Percentiles rank a stretch among this genome's conserved stretches.
Conservation (phyloP, 108 stramenopile species). For the Cyclostephanos invisitatus region DNA sequence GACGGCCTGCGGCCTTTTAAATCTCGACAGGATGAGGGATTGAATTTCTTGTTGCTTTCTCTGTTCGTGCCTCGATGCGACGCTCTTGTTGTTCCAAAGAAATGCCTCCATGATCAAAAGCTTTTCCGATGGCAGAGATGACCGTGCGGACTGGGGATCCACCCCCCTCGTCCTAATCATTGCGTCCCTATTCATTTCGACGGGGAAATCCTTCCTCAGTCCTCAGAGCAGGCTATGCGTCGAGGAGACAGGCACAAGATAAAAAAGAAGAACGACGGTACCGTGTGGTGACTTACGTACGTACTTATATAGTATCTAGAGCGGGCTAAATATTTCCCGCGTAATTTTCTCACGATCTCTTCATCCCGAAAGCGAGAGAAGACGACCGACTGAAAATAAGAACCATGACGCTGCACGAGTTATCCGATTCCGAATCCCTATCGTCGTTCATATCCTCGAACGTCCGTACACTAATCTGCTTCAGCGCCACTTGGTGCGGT, state of each 20-base stretch:
- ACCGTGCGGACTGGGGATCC: not conserved
- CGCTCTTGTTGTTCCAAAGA: constrained; percentile 22
- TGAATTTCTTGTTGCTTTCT: constrained; percentile 5
- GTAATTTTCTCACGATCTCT: no score
- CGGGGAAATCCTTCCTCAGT: not conserved
- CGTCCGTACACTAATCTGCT: constrained; percentile 53
- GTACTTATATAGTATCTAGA: no score
- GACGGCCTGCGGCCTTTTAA: not conserved
- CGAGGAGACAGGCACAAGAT: no score
- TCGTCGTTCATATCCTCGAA: constrained; percentile 51
- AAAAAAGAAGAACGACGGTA: no score
- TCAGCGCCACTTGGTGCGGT: constrained; percentile 67
- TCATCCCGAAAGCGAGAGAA: no score
- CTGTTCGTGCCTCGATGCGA: constrained; percentile 10
- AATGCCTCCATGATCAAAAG: constrained; percentile 17
- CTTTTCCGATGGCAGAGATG: constrained; percentile 12
- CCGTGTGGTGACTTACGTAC: no score
- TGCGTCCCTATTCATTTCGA: not conserved
- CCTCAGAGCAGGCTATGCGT: no score
- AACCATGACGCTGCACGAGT: constrained; percentile 51
- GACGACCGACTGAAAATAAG: no score
- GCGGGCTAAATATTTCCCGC: no score
- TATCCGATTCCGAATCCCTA: constrained; percentile 52
- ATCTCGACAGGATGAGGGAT: constrained; percentile 6
- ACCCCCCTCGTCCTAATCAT: not conserved